Base-by-base conservation (phyloP, 495 filamentous ascomycete genomes). In the Hypoxylon crocopeplum region DNA sequence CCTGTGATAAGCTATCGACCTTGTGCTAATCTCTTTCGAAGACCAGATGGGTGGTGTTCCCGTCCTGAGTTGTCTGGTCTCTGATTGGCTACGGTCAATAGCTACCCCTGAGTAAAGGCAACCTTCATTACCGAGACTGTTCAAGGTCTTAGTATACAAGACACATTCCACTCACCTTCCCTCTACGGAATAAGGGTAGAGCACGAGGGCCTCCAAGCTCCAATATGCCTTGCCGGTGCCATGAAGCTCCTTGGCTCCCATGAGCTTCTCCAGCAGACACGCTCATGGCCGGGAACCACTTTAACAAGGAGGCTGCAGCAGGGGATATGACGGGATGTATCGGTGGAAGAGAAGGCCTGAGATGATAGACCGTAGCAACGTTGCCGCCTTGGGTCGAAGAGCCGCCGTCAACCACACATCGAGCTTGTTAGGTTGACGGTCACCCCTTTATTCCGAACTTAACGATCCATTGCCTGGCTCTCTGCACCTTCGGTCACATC, bases 81-180 rank as follows among this genome's bases (percentile, higher is more conserved):
- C 47, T 63, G 50, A 70, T 70, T 68, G 68, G 65, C 48, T 37
- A 27, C 16, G 8, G 4, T 22, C 36, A 20, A 33, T 36, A 66
- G 50, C 50, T 68, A 68, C 68, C 68, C 65, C 62, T 63, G 61
- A 66, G 59, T 20, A 58, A 58, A 60, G 49, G 55, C 54, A 34
- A 55, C 58, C 36, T 41, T 56, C 42, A 60, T 57, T 66, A 62
- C 62, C 65, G 59, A 56, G 53, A 51, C 45, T 57, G 53, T 47
- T 13, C 53, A 45, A 50, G 24, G 46, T 62, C 30, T 48, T 41
- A 51, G 29, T 51, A 55, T 63, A 46, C 39, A 57, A 68, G 68
- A 68, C 62, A 66, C 54, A 52, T 54, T 48, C 53, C 57, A 58
- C 29, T 25, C 55, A 68, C 68, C 68, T 70, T 70, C 68, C 65